Conservation (phyloP, 2,329 filamentous ascomycete species). For the Aspergillus felis region DNA sequence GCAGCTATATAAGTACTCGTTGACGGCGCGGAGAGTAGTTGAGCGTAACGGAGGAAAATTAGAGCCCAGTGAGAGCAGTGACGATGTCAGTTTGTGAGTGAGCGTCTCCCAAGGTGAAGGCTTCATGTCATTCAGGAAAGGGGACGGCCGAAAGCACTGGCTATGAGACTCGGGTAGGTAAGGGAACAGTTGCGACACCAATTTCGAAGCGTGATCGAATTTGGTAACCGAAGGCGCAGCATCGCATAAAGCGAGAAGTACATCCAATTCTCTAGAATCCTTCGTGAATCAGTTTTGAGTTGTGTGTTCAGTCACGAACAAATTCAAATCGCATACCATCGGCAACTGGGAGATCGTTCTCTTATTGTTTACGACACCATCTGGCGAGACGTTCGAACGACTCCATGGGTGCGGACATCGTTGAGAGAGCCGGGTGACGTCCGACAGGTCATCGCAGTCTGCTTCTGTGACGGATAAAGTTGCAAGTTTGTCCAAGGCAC, state of each 20-base stretch:
- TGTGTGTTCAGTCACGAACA: background rate
- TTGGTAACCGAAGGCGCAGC: slow-evolving; percentile 73
- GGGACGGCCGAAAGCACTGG: slow-evolving; percentile 74
- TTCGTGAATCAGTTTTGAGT: slow-evolving; percentile 36
- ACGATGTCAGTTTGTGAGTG: slow-evolving; percentile 71
- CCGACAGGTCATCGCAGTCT: slow-evolving; percentile 24
- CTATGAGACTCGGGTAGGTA: slow-evolving; percentile 83
- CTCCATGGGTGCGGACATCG: slow-evolving; percentile 24
- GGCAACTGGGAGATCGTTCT: slow-evolving; percentile 36
- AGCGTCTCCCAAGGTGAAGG: slow-evolving; percentile 86
- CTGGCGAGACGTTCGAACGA: slow-evolving; percentile 27
- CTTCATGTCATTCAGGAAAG: slow-evolving; percentile 75
- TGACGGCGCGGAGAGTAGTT: slow-evolving; percentile 62
- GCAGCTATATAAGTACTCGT: slow-evolving; percentile 70
- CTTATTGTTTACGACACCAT: slow-evolving; percentile 35
- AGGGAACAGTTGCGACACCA: slow-evolving; percentile 73
- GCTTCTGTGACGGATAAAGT: slow-evolving; percentile 36
- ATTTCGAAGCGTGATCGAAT: slow-evolving; percentile 67
- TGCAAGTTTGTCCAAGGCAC: slow-evolving; percentile 44
- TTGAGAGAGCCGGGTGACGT: slow-evolving; percentile 34
- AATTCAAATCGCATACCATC: slow-evolving; percentile 29
- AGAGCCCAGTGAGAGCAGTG: slow-evolving; percentile 74
- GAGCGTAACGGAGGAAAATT: slow-evolving; percentile 67
- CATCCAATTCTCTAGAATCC: slow-evolving; percentile 87
- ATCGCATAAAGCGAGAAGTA: slow-evolving; percentile 85